These are phyloP conservation scores for Mycena latifolia DNA, from an alignment of 768 basidiomycete species.

Conservation along the genomic window DNA sequence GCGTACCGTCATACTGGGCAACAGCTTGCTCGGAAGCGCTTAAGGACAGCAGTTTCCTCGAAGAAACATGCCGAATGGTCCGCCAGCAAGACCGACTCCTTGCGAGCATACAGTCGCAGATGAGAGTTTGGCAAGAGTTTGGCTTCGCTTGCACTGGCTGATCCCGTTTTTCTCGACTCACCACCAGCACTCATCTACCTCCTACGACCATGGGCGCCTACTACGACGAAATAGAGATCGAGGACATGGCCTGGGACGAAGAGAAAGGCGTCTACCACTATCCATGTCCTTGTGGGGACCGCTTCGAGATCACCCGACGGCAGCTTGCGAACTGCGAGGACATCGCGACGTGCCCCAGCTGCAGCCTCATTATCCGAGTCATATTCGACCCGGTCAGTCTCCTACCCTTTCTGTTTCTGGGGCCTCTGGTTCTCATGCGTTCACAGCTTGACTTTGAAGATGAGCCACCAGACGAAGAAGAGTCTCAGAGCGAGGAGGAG, in stretches of 20 bases:
- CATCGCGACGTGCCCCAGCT: conserved; percentile 96
- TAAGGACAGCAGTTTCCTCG: conserved; percentile 11
- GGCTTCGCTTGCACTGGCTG: too few relatives aligned
- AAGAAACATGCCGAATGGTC: conserved; percentile 15
- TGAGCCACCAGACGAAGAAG: conserved; percentile 64
- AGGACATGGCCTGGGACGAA: conserved; percentile 94
- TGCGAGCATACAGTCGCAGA: conserved; percentile 33
- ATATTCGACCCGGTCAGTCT: conserved; percentile 92
- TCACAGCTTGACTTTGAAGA: conserved; percentile 87
- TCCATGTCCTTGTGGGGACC: conserved; percentile 97
- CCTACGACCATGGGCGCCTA: conserved; percentile 90
- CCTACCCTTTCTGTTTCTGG: conserved; percentile 22
- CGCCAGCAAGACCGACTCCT: conserved; percentile 28
- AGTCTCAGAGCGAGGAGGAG: conserved; percentile 56
- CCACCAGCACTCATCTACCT: too few relatives aligned
- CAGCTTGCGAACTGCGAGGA: conserved; percentile 94
- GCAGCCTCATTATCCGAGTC: conserved; percentile 92
- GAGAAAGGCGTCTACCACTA: conserved; percentile 91
- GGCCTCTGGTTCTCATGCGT: conserved; percentile 22
- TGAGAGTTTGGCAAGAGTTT: too few relatives aligned
- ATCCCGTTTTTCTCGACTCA: too few relatives aligned
- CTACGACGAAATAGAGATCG: conserved; percentile 98
- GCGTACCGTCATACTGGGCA: conserved; percentile 34
- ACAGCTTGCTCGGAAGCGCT: not conserved
- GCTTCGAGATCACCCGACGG: conserved; percentile 92